These are phyloP conservation scores for Punctularia strigosozonata DNA, from an alignment of 768 basidiomycete genomes.

Conservation along the genomic window DNA sequence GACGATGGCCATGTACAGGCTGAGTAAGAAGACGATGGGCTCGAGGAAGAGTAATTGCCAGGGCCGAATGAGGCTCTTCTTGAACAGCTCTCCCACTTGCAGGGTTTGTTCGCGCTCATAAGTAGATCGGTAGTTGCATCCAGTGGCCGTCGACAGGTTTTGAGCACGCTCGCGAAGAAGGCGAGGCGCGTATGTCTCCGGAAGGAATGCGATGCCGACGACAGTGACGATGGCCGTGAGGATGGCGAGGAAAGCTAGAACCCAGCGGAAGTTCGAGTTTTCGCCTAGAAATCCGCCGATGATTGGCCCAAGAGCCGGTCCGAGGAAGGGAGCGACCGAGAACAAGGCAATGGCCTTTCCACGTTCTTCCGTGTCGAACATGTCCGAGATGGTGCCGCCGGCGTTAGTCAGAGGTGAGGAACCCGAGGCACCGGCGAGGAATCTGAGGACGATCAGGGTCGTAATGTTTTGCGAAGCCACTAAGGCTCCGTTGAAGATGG, in stretches of 20 bases:
- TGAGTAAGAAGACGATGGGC: conserved; percentile 8
- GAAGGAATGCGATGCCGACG: too few relatives aligned
- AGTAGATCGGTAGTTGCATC: too few relatives aligned
- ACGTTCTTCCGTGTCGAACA: not conserved
- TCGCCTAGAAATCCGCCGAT: not conserved
- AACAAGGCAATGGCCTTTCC: not conserved
- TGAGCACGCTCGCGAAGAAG: too few relatives aligned
- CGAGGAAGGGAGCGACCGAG: too few relatives aligned
- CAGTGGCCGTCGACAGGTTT: too few relatives aligned
- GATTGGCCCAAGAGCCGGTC: too few relatives aligned
- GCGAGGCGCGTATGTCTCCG: too few relatives aligned
- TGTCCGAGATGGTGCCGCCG: not conserved
- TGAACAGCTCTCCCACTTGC: conserved; percentile 7
- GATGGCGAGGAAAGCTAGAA: too few relatives aligned
- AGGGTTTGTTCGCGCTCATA: too few relatives aligned
- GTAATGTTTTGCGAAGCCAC: not conserved
- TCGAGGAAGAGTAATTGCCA: conserved; percentile 22
- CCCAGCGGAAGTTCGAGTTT: not conserved
- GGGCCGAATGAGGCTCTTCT: conserved; percentile 17
- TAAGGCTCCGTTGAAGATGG: not conserved
- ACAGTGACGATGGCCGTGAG: too few relatives aligned
- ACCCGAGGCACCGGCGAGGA: not conserved
- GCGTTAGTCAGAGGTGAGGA: not conserved
- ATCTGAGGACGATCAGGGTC: not conserved
- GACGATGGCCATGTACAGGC: conserved; percentile 7